Conservation (phyloP, 2,329 filamentous ascomycete genomes). For the Kalmusia sp. region DNA sequence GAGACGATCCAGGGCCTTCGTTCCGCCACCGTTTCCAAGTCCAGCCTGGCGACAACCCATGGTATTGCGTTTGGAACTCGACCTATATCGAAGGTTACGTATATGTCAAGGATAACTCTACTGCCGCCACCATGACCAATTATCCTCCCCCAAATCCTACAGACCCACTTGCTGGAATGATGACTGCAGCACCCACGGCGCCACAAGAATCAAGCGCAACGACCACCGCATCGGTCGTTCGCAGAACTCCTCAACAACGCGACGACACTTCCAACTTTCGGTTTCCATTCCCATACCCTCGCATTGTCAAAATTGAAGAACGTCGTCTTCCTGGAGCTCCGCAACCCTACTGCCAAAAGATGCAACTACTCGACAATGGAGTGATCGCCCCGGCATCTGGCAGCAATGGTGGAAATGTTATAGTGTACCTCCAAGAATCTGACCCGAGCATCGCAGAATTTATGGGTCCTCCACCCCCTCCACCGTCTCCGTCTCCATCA, state of each 20-base stretch:
- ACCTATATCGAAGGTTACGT: constrained; percentile 73
- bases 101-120: constrained; percentile 64
- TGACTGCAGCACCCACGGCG: constrained; percentile 13
- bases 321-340: constrained; percentile 59
- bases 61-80: constrained; percentile 74
- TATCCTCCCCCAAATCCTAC: constrained; percentile 32
- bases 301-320: constrained; percentile 71
- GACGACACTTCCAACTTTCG: constrained; percentile 4
- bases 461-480: constrained; percentile 10
- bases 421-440: constrained; percentile 49
- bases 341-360: constrained; percentile 69
- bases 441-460: constrained; percentile 46
- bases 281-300: constrained; percentile 53
- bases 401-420: constrained; percentile 43
- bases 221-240: constrained; percentile 2
- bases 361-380: constrained; percentile 64
- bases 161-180: constrained; percentile 17
- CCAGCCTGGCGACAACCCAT: constrained; percentile 66
- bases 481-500: constrained; percentile 14
- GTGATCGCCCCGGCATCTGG: constrained; percentile 47
- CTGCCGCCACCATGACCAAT: constrained; percentile 40
- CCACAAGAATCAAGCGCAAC: constrained; percentile 17
- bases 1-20: constrained; percentile 20
- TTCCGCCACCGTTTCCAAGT: constrained; percentile 52
- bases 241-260: not conserved